phyloP scores from a whole-genome alignment of 1,139 yeast species.

The Taphrina betulina region DNA sequence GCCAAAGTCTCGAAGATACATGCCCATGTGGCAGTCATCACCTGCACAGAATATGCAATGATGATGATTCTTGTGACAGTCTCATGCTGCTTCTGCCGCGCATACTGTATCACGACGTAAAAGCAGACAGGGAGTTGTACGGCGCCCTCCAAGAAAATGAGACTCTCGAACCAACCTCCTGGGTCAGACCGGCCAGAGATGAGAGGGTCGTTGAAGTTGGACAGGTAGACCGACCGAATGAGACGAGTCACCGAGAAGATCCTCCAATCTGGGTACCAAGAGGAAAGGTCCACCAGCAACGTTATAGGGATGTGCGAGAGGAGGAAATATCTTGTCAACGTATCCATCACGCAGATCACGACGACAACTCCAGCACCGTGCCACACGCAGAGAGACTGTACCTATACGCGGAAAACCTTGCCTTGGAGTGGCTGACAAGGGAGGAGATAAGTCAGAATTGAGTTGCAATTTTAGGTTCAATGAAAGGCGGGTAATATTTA shows the following conservation, averaged over 20 bases:
- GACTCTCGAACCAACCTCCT: conserved; percentile 25
- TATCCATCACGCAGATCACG: no score
- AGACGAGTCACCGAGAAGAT: conserved; percentile 6
- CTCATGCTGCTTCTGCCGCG: neutral
- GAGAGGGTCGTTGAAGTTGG: conserved; percentile 18
- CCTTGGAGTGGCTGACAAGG: no score
- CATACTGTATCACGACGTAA: conserved; percentile 2
- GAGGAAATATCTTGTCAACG: conserved; percentile 13
- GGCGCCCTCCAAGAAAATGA: conserved; percentile 12
- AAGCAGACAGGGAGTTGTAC: conserved; percentile 21
- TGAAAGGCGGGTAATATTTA: no score
- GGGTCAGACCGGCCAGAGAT: conserved; percentile 15
- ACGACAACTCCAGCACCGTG: no score
- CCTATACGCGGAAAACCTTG: no score
- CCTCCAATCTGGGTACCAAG: conserved; percentile 8
- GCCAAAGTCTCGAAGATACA: conserved; percentile 12
- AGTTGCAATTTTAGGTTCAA: no score
- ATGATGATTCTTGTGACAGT: conserved; percentile 13
- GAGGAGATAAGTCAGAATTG: no score
- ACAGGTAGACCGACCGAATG: conserved; percentile 3
- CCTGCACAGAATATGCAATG: conserved; percentile 10
- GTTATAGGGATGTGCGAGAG: conserved; percentile 23
- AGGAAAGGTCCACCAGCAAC: conserved; percentile 17
- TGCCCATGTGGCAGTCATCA: conserved; percentile 24
- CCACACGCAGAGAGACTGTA: no score